Percentiles rank a stretch among this genome's conserved stretches.
Conservation (phyloP, 805 yeast genomes). For the Lipomyces sp. region DNA sequence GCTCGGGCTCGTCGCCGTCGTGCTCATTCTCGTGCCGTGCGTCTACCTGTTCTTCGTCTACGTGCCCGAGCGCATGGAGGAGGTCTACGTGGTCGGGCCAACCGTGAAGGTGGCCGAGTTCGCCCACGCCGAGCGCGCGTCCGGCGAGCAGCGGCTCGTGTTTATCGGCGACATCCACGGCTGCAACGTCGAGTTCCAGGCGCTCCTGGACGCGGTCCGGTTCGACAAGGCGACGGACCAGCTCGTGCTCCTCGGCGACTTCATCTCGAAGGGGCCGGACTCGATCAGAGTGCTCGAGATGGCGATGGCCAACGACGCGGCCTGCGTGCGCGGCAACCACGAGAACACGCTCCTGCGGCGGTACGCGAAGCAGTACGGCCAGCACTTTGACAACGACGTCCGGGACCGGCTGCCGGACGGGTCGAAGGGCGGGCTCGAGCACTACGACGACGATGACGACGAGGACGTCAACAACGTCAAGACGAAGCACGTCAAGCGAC, state of each 20-base stretch:
- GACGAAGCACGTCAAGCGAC: not conserved
- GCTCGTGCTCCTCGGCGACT: conserved; percentile 76
- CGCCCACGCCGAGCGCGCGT: conserved; percentile 11
- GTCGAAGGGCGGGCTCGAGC: conserved; percentile 35
- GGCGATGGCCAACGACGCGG: conserved; percentile 56
- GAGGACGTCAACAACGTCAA: conserved; percentile 11
- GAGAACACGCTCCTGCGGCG: conserved; percentile 67
- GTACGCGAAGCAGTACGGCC: conserved; percentile 59
- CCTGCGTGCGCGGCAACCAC: conserved; percentile 86
- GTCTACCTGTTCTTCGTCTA: conserved; percentile 17
- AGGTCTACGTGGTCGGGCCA: conserved; percentile 12
- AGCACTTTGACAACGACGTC: conserved; percentile 33
- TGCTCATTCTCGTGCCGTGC: conserved; percentile 2
- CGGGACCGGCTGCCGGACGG: conserved; percentile 27
- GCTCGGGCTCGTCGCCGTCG: not conserved
- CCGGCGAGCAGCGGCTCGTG: conserved; percentile 46
- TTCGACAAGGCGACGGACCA: conserved; percentile 52
- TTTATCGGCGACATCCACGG: conserved; percentile 91
- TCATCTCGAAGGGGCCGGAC: conserved; percentile 78
- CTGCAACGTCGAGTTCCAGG: conserved; percentile 52
- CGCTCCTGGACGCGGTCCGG: conserved; percentile 51
- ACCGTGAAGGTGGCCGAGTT: conserved; percentile 27
- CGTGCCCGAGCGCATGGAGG: conserved; percentile 8
- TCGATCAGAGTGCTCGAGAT: conserved; percentile 66
- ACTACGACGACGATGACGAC: conserved; percentile 27